Percentiles rank a stretch among this genome's conserved stretches.
Evolutionary conservation across 495 filamentous ascomycete species (phyloP).

Genomic region (Neurospora sp.): DNA sequence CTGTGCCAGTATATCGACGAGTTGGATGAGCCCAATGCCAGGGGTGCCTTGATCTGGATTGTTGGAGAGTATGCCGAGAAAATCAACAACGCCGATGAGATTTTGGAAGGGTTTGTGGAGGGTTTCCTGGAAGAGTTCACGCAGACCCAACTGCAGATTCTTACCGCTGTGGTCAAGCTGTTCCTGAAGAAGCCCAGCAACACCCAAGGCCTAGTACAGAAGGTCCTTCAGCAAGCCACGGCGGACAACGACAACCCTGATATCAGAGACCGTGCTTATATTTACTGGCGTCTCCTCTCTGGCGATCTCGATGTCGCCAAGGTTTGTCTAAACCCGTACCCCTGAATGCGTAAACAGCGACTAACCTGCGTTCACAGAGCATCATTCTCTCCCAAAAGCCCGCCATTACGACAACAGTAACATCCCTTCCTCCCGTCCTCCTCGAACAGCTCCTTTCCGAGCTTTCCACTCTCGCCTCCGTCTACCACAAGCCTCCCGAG

Average conservation of each 20-base stretch:
- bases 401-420: conserved; percentile 89
- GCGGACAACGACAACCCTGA: conserved; percentile 98
- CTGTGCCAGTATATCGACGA: conserved; percentile 95
- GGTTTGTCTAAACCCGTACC: not conserved
- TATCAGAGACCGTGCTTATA: conserved; percentile 88
- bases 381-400: conserved; percentile 97
- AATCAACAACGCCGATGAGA: conserved; percentile 88
- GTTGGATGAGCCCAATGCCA: conserved; percentile 96
- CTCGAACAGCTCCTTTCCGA: conserved; percentile 96
- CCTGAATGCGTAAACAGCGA: not conserved
- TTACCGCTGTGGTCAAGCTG: conserved; percentile 95
- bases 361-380: conserved; percentile 13
- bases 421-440: conserved; percentile 83
- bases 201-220: conserved; percentile 85
- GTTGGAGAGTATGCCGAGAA: conserved; percentile 96
- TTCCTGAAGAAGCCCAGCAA: conserved; percentile 97
- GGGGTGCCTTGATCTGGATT: conserved; percentile 99
- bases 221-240: conserved; percentile 96
- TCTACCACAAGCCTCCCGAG: conserved; percentile 95
- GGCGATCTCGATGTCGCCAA: conserved; percentile 82
- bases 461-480: conserved; percentile 90
- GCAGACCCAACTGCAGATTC: conserved; percentile 87
- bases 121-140: conserved; percentile 89
- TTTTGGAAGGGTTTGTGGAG: conserved; percentile 90
- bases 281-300: conserved; percentile 98